Conservation (phyloP, 306 rosid genomes). For the Parietaria judaica region DNA sequence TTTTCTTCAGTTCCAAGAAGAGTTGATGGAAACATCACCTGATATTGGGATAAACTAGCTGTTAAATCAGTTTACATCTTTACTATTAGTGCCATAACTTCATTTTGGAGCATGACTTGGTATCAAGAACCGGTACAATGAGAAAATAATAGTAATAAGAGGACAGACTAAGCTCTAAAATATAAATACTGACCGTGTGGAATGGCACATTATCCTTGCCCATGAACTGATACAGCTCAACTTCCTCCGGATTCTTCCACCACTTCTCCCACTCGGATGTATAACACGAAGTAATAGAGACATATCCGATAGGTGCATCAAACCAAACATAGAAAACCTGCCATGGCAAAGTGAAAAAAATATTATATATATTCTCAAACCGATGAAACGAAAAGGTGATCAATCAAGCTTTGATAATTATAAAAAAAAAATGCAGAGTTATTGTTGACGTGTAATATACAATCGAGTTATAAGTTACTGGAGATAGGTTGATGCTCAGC, state of each 20-base stretch:
- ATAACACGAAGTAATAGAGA: constrained; percentile 86
- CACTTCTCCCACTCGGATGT: constrained; percentile 90
- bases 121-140: too few species aligned
- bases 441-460: too few species aligned
- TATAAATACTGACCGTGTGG: constrained; percentile 67
- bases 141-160: too few species aligned
- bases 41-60: constrained; percentile 11
- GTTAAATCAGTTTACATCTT: background rate
- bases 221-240: constrained; percentile 91
- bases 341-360: constrained; percentile 5
- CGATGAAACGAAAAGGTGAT: background rate
- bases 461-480: too few species aligned
- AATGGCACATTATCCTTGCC: constrained; percentile 99
- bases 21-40: constrained; percentile 98
- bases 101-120: too few species aligned
- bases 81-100: too few species aligned
- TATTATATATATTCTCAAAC: background rate
- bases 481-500: too few species aligned
- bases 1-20: constrained; percentile 82
- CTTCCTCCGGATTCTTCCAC: constrained; percentile 97
- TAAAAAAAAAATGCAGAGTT: too few species aligned
- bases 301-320: constrained; percentile 95
- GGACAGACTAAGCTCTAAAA: too few species aligned
- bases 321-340: constrained; percentile 98
- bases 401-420: too few species aligned